These are phyloP conservation scores for Funneliformis mosseae DNA, from an alignment of 192 early-diverging fungal species.

Conservation along the genomic window DNA sequence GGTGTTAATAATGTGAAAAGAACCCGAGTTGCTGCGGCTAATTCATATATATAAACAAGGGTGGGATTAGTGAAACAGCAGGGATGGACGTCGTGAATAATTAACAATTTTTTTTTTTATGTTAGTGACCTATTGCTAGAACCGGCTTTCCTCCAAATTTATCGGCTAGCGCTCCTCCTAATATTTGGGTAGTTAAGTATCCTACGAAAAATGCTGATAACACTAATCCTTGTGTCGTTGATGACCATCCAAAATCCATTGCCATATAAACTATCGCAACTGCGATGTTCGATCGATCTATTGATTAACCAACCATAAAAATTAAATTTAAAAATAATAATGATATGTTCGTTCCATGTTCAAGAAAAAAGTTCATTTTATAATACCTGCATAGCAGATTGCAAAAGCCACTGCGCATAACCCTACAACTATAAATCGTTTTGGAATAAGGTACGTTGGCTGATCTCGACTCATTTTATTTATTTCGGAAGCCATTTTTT, in stretches of 20 bases:
- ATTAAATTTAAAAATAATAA: not conserved
- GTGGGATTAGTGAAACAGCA: too few species aligned
- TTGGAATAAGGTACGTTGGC: not conserved
- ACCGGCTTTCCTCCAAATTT: conserved; percentile 44
- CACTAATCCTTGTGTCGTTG: conserved; percentile 38
- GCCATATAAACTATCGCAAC: conserved; percentile 44
- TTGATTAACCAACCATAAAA: not conserved
- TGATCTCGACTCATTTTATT: too few species aligned
- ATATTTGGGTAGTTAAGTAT: conserved; percentile 40
- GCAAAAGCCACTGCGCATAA: not conserved
- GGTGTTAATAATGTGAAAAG: conserved; percentile 40
- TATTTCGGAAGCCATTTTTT: too few species aligned
- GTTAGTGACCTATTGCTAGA: conserved; percentile 35
- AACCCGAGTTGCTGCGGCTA: conserved; percentile 39
- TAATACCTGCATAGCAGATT: conserved; percentile 11
- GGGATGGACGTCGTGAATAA: too few species aligned
- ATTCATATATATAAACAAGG: not conserved
- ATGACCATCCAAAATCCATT: conserved; percentile 36
- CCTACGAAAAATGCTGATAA: conserved; percentile 44
- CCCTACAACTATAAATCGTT: conserved; percentile 17
- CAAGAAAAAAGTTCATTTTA: not conserved
- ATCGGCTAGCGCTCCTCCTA: conserved; percentile 45
- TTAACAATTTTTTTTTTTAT: too few species aligned
- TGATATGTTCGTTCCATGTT: not conserved
- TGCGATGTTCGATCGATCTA: conserved; percentile 47